Conservation (phyloP, 805 yeast genomes). For the Starmerella bombi region DNA sequence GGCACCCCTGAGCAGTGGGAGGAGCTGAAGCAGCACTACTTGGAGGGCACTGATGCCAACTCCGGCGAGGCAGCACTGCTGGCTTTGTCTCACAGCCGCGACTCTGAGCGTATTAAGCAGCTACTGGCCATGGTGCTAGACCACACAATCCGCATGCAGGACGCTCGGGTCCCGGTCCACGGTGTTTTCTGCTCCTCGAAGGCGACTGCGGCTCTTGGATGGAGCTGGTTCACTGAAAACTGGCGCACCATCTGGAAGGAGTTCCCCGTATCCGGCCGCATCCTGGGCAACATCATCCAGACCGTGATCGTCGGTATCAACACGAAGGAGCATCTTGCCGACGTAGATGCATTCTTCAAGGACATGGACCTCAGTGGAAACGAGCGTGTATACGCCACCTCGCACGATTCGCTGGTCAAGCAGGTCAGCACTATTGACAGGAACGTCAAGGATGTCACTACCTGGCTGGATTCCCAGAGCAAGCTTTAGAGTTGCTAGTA, state of each 20-base stretch:
- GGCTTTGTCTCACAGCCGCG: constrained; percentile 51
- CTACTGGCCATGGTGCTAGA: constrained; percentile 45
- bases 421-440: not conserved
- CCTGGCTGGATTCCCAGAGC: not conserved
- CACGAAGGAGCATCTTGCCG: constrained; percentile 38
- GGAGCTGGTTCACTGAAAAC: constrained; percentile 59
- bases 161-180: constrained; percentile 61
- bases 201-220: constrained; percentile 39
- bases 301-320: constrained; percentile 50
- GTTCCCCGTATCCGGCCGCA: constrained; percentile 69
- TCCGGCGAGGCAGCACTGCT: constrained; percentile 60
- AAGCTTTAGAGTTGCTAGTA: not conserved
- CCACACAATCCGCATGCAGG: constrained; percentile 51
- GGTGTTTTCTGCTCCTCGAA: constrained; percentile 34
- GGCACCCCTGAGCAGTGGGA: constrained; percentile 57
- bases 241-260: constrained; percentile 56
- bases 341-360: constrained; percentile 39
- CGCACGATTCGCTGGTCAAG: not conserved
- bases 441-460: not conserved
- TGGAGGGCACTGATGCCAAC: constrained; percentile 46
- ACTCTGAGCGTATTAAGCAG: constrained; percentile 39
- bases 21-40: constrained; percentile 45
- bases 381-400: constrained; percentile 30
- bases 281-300: constrained; percentile 64
- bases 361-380: constrained; percentile 40